Conservation (phyloP, 2,329 filamentous ascomycete species). For the Arthrobotrys sinensis region DNA sequence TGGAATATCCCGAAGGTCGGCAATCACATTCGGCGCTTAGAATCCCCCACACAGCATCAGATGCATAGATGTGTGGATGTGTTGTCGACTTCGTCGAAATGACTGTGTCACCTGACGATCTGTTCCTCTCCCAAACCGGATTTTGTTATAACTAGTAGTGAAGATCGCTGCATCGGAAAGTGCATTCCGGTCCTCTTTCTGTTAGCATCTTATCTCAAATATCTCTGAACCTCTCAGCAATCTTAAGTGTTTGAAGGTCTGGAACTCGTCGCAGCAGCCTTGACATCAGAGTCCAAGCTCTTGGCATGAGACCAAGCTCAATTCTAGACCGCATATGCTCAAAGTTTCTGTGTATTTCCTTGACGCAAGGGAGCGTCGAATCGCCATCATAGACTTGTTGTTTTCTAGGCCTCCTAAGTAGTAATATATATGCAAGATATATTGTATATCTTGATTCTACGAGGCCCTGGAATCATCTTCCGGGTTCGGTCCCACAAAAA, state of each 20-base stretch:
- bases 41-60: not conserved
- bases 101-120: conserved; percentile 40
- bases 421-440: not conserved
- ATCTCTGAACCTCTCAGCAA: conserved; percentile 21
- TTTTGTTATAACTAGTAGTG: conserved; percentile 21
- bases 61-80: conserved; percentile 5
- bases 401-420: not conserved
- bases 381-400: not conserved
- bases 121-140: conserved; percentile 32
- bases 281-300: not conserved
- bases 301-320: conserved; percentile 13
- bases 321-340: not conserved
- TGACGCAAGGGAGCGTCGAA: conserved; percentile 16
- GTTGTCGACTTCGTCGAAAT: conserved; percentile 39
- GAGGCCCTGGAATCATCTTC: conserved; percentile 41
- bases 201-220: conserved; percentile 19
- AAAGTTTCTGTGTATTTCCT: conserved; percentile 1
- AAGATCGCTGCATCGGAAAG: conserved; percentile 52
- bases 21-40: conserved; percentile 12
- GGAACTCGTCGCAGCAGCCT: conserved; percentile 17
- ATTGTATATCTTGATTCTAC: conserved; percentile 12
- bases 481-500: conserved; percentile 8
- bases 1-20: conserved; percentile 16
- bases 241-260: conserved; percentile 32
- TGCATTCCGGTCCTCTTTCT: conserved; percentile 31